Base-by-base conservation (phyloP, 1,139 yeast genomes). In the Diutina neorugosa region DNA sequence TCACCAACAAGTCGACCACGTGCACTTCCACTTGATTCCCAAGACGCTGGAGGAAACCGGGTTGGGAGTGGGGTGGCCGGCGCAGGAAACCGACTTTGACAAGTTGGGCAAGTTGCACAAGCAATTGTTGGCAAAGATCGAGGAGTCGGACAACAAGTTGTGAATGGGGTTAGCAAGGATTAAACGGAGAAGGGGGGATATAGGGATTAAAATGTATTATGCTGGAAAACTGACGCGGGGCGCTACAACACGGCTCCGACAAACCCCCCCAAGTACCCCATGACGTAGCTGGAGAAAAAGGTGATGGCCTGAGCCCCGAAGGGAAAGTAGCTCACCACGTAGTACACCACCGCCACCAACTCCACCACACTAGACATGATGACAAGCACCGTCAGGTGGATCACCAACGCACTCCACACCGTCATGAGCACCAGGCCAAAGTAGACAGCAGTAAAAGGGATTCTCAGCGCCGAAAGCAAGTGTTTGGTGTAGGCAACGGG, bases 11-110 rank as follows among this genome's bases (percentile, higher is more conserved):
- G 97, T 93, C 56, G 96, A 86, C 62, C 98, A 93, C 67, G 97
- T 91, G 55, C 98, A 91, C 68, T 86, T 93, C 77, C 98, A 93
- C 66, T 80, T 93, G 68, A 93, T 93, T 63, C 98, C 98, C 49
- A 91, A 91, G 76, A 77, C 76, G 55, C 82, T 82, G 60, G 72
- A 67, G 2, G 76, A 76, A 44, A 73, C 90, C 18, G 98, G 98
- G 0, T 76, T 91, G 58, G 77, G 75, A 42, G 90, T 91, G 42
- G 96, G 93, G 37, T 91, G 98, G 97, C 97, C 97, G 4, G 82
- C 88, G n/a, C 80, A 82, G 59, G 78, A 76, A 54, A 84, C 93
- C 52, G 85, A 85, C 63, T 79, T 84, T 64, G 86, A 72, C n/a
- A 79, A 80, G 55, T 73, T 88, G 64, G 83, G 85, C 54, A 75